These are phyloP conservation scores for Diaporthe humulicola DNA, from an alignment of 2,329 filamentous ascomycete species.

Conservation along the genomic window DNA sequence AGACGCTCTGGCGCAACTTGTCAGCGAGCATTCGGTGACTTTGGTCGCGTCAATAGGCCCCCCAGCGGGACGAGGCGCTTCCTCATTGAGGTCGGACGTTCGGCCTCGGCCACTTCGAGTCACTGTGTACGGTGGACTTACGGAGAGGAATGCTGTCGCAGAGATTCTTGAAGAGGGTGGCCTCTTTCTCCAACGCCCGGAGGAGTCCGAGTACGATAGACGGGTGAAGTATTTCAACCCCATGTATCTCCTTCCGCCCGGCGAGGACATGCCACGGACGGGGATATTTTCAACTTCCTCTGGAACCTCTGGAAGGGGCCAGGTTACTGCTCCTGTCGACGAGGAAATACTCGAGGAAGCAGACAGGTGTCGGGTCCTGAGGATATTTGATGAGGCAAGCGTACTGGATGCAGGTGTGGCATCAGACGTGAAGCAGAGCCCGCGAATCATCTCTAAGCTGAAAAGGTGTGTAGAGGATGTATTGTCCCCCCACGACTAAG, in stretches of 20 bases:
- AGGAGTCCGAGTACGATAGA: constrained; percentile 35
- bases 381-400: constrained; percentile 39
- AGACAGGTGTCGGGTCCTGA: constrained; percentile 35
- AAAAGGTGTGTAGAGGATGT: constrained; percentile 38
- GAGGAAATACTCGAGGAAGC: constrained; percentile 34
- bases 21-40: constrained; percentile 20
- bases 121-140: constrained; percentile 34
- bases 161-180: constrained; percentile 21
- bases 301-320: neutral
- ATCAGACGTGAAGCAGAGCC: constrained; percentile 33
- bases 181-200: constrained; percentile 38
- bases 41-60: constrained; percentile 6
- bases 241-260: constrained; percentile 39
- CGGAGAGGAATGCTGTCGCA: constrained; percentile 20
- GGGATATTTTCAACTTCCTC: neutral
- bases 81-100: neutral
- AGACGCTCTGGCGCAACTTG: constrained; percentile 1
- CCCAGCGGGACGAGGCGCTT: neutral
- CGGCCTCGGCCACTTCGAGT: constrained; percentile 22
- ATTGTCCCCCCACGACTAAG: neutral
- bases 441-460: constrained; percentile 36
- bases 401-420: constrained; percentile 9
- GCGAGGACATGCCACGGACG: constrained; percentile 39
- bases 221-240: constrained; percentile 40
- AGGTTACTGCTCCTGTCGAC: neutral